Evolutionary conservation across 768 basidiomycete species (phyloP).

Genomic region (Boletales sp.): DNA sequence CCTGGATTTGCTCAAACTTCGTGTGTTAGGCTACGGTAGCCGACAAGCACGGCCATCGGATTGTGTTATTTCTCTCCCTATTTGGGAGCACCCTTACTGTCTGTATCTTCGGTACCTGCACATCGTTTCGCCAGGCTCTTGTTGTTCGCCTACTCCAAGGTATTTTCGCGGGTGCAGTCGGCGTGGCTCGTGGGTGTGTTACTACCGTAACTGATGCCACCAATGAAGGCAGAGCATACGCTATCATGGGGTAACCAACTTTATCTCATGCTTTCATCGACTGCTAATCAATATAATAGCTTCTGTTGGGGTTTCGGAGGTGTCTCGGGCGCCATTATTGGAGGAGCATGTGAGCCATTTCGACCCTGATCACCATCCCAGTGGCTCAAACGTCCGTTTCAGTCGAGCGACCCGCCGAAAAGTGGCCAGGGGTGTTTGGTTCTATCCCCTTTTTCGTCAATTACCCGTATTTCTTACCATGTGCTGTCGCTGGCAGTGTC

Average conservation of each 20-base stretch:
- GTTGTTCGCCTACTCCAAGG: constrained; percentile 87
- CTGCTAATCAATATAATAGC: constrained; percentile 32
- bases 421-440: constrained; percentile 79
- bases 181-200: constrained; percentile 89
- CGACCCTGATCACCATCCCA: not conserved
- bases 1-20: not conserved
- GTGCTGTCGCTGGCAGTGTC: constrained; percentile 69
- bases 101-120: constrained; percentile 73
- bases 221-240: constrained; percentile 94
- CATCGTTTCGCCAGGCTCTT: constrained; percentile 74
- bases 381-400: constrained; percentile 11
- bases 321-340: constrained; percentile 84
- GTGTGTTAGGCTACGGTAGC: constrained; percentile 80
- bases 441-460: constrained; percentile 61
- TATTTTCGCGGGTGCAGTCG: constrained; percentile 89
- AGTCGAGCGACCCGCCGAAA: constrained; percentile 83
- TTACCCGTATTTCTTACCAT: constrained; percentile 92
- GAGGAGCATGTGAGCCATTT: constrained; percentile 65
- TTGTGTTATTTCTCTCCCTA: constrained; percentile 81
- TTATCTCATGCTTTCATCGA: not conserved
- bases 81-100: constrained; percentile 83
- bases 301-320: constrained; percentile 98
- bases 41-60: constrained; percentile 82
- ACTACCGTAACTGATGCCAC: constrained; percentile 83
- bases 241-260: constrained; percentile 68